Conservation (phyloP, 2,329 filamentous ascomycete genomes). For the Daldinia sp. region DNA sequence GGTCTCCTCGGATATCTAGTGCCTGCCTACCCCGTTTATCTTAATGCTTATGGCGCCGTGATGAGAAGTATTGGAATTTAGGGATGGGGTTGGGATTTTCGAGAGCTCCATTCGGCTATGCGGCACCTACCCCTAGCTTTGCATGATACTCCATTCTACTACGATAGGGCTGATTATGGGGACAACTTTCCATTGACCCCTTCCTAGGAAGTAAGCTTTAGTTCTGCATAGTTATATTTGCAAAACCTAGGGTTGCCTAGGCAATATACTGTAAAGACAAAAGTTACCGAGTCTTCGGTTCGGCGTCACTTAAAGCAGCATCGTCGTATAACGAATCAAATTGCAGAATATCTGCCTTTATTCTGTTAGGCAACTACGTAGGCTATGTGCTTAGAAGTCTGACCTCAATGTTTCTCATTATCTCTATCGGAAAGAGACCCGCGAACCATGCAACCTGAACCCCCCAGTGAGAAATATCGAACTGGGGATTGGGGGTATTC, state of each 20-base stretch:
- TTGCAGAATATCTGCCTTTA: conserved; percentile 1
- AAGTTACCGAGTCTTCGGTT: background rate
- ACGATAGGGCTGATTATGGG: background rate
- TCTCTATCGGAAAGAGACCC: conserved; percentile 3
- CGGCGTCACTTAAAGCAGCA: no score
- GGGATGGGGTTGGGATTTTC: background rate
- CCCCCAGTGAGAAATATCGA: background rate
- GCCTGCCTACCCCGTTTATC: background rate
- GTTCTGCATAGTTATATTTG: background rate
- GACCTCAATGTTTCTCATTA: background rate
- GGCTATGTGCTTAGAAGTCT: background rate
- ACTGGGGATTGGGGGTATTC: conserved; percentile 1
- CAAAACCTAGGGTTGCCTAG: background rate
- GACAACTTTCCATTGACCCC: background rate
- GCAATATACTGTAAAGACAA: background rate
- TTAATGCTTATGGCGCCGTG: background rate
- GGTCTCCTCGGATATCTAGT: background rate
- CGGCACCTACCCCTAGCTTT: background rate
- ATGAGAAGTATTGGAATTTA: background rate
- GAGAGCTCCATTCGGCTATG: background rate
- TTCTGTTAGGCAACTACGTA: conserved; percentile 3
- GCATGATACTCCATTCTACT: background rate
- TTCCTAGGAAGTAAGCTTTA: no score
- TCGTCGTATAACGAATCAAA: conserved; percentile 1
- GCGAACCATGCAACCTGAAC: conserved; percentile 1